Percentiles rank a stretch among this genome's conserved stretches.
Evolutionary conservation across 2,329 filamentous ascomycete species (phyloP).

Genomic region (Fusarium sp.): DNA sequence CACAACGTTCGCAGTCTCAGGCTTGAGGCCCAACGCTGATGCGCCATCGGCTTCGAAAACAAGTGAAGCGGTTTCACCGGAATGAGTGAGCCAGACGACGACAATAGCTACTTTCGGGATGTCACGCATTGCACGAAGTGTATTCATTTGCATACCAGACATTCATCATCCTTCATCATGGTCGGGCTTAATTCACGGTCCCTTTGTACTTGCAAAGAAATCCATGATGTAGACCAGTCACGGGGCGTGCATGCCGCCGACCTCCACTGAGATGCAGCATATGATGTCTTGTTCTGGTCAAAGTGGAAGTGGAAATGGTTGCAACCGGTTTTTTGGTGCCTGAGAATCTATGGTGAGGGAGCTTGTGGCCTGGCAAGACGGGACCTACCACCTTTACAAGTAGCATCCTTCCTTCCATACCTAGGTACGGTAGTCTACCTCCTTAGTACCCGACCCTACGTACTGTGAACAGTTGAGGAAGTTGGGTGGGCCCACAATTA

Average conservation of each 20-base stretch:
- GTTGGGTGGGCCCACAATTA: slow-evolving; percentile 17
- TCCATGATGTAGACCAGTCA: slow-evolving; percentile 31
- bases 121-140: neutral
- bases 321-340: slow-evolving; percentile 38
- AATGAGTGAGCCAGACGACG: neutral
- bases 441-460: neutral
- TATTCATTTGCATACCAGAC: slow-evolving; percentile 3
- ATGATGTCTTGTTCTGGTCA: slow-evolving; percentile 12
- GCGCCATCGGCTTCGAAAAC: neutral
- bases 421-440: neutral
- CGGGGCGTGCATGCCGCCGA: slow-evolving; percentile 27
- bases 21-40: neutral
- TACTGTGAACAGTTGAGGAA: neutral
- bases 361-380: slow-evolving; percentile 16
- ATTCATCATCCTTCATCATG: neutral
- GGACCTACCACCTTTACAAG: neutral
- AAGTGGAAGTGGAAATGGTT: slow-evolving; percentile 5
- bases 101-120: neutral
- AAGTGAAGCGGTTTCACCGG: neutral
- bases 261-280: slow-evolving; percentile 2
- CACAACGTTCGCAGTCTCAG: neutral
- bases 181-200: slow-evolving; percentile 1
- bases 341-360: slow-evolving; percentile 28
- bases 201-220: slow-evolving; percentile 6
- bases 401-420: neutral